These are phyloP conservation scores for Pouteria glomerata DNA, from an alignment of 148 eudicot species.

Conservation along the genomic window DNA sequence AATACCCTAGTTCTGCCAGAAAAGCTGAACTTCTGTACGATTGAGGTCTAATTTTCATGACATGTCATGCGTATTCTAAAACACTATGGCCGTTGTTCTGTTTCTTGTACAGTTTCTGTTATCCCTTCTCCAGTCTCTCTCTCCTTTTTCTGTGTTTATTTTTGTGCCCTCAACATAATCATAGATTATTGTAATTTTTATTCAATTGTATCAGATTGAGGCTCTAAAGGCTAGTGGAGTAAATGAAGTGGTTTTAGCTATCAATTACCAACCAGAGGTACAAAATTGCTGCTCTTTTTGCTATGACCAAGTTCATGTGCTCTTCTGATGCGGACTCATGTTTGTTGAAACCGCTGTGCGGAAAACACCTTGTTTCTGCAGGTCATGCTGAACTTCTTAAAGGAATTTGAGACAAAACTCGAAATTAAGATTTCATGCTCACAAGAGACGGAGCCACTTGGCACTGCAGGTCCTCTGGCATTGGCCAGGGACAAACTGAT, in stretches of 20 bases:
- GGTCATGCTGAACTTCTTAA: conserved; percentile 91
- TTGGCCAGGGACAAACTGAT: conserved; percentile 78
- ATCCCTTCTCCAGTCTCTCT: neutral
- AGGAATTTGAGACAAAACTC: conserved; percentile 82
- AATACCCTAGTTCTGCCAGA: neutral
- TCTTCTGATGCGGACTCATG: neutral
- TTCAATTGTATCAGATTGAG: conserved; percentile 57
- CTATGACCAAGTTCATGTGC: neutral
- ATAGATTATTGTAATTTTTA: neutral
- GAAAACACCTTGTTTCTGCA: conserved; percentile 18
- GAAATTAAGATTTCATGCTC: conserved; percentile 84
- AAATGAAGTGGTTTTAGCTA: conserved; percentile 91
- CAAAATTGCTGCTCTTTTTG: conserved; percentile 4
- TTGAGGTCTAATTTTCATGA: neutral
- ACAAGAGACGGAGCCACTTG: conserved; percentile 95
- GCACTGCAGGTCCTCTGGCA: conserved; percentile 96
- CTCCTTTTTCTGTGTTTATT: neutral
- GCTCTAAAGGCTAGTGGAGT: conserved; percentile 93
- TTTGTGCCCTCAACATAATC: neutral
- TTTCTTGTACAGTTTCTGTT: neutral
- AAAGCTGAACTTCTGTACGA: neutral
- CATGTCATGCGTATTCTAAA: neutral
- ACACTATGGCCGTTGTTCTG: too few species aligned
- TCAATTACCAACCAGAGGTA: conserved; percentile 99
- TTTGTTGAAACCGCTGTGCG: neutral